Percentiles rank a stretch among this genome's conserved stretches.
Evolutionary conservation across 768 basidiomycete genomes (phyloP).

Genomic region (Phylloporus rhodoxanthus): DNA sequence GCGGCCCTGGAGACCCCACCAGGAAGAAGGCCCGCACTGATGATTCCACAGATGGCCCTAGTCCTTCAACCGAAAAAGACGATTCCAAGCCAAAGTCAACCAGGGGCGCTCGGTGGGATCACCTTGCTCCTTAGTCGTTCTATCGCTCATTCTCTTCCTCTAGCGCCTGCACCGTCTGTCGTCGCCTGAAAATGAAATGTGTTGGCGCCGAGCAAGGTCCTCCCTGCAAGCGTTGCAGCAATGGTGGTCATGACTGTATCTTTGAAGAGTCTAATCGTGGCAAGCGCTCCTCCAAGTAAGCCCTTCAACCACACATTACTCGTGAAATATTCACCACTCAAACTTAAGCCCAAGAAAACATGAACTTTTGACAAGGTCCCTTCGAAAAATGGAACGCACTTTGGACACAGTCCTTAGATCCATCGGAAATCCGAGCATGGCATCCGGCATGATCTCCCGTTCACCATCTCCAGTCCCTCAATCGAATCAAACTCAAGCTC

Average conservation of each 20-base stretch:
- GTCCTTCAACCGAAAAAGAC: conserved; percentile 54
- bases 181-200: conserved; percentile 91
- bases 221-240: conserved; percentile 80
- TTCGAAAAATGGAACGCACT: conserved; percentile 88
- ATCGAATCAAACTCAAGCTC: conserved; percentile 46
- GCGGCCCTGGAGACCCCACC: conserved; percentile 32
- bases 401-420: conserved; percentile 88
- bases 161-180: conserved; percentile 89
- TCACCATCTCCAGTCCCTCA: conserved; percentile 67
- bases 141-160: conserved; percentile 10
- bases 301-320: conserved; percentile 6
- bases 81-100: conserved; percentile 78
- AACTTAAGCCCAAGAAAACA: conserved; percentile 59
- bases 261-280: conserved; percentile 97
- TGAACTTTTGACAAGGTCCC: conserved; percentile 70
- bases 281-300: conserved; percentile 79
- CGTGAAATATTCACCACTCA: conserved; percentile 27
- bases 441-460: conserved; percentile 74
- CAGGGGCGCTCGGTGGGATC: conserved; percentile 69
- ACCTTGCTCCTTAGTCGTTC: neutral
- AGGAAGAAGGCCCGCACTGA: conserved; percentile 62
- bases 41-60: conserved; percentile 42
- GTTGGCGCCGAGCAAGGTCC: conserved; percentile 86
- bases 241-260: conserved; percentile 83
- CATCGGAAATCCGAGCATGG: conserved; percentile 76